Evolutionary conservation across 208 protist genomes (phyloP).

Genomic region (Leishmania mexicana): DNA sequence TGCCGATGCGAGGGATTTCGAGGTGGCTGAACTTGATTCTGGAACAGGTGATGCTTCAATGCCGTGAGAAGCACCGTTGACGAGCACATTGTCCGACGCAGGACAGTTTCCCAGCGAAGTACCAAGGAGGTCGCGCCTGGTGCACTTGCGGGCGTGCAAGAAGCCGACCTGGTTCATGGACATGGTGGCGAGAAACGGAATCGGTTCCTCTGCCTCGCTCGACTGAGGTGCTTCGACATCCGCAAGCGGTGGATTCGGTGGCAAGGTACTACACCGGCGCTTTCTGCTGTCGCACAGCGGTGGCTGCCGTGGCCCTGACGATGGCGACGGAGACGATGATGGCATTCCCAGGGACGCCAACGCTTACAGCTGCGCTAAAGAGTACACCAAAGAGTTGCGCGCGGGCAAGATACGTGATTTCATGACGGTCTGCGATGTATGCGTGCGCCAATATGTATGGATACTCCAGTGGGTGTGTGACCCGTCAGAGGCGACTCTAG

Average conservation of each 20-base stretch:
- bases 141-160: conserved; percentile 6
- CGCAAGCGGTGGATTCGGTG: not conserved
- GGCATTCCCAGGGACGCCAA: not conserved
- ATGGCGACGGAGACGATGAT: not conserved
- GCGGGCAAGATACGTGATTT: not conserved
- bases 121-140: not conserved
- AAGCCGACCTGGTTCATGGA: conserved; percentile 23
- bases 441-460: not conserved
- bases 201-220: conserved; percentile 18
- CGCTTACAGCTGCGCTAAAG: not conserved
- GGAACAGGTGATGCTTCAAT: not conserved
- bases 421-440: not conserved
- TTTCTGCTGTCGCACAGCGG: not conserved
- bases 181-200: conserved; percentile 55
- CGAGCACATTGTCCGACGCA: not conserved
- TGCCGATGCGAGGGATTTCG: not conserved
- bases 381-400: not conserved
- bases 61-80: not conserved
- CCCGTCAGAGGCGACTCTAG: not conserved
- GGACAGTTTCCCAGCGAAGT: not conserved
- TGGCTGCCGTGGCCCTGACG: not conserved
- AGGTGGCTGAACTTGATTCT: not conserved
- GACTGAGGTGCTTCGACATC: not conserved
- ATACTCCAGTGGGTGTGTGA: not conserved
- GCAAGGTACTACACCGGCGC: not conserved